phyloP scores from a whole-genome alignment of 257 asterid species.

The Buddleja alternifolia region DNA sequence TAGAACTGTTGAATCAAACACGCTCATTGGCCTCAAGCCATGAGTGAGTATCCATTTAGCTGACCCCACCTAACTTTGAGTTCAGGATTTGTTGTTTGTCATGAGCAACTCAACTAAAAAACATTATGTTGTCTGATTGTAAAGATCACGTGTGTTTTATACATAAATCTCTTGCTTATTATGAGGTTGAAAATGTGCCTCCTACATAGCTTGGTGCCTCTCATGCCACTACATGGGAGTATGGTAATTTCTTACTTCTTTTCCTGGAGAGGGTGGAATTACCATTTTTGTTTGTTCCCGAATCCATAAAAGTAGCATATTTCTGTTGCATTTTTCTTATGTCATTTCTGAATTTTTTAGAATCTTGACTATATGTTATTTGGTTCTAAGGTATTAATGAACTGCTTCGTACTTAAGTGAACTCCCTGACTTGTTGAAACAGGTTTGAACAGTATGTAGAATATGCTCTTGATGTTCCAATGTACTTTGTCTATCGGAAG shows the following conservation, averaged over 20 bases:
- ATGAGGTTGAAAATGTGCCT: too few species aligned
- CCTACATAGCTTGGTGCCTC: constrained; percentile 1
- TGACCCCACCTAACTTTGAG: neutral
- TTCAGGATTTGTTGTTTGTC: neutral
- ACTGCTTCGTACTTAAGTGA: constrained; percentile 21
- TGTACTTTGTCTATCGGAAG: constrained; percentile 95
- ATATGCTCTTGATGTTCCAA: constrained; percentile 97
- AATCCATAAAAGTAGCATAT: constrained; percentile 1
- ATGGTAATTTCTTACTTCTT: neutral
- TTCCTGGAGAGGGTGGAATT: neutral
- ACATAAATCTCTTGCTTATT: too few species aligned
- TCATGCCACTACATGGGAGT: neutral
- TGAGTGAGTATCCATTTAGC: neutral
- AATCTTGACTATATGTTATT: neutral
- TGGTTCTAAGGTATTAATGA: constrained; percentile 15
- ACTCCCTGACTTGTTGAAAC: constrained; percentile 36
- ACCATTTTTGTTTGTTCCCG: neutral
- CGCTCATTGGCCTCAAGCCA: too few species aligned
- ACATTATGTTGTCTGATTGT: neutral
- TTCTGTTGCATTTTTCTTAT: constrained; percentile 13
- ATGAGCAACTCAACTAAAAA: neutral
- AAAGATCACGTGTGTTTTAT: neutral
- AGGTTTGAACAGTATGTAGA: constrained; percentile 98
- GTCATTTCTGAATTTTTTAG: neutral
- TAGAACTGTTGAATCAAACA: too few species aligned